Evolutionary conservation across 805 yeast species (phyloP).

Genomic region (Wickerhamiella alocasiicola): DNA sequence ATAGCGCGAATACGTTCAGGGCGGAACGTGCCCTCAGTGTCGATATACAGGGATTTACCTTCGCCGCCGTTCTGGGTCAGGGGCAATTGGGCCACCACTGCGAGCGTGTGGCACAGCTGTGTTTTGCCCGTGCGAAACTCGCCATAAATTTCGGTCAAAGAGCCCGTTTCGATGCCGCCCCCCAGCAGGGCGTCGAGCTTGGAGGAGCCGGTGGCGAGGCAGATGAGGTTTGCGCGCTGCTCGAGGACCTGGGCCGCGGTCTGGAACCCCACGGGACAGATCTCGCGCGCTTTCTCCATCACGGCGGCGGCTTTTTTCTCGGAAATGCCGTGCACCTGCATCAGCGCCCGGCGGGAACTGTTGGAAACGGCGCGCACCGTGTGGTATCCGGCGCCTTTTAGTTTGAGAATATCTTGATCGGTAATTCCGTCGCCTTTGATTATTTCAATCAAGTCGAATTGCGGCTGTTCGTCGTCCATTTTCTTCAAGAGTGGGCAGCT

Average conservation of each 20-base stretch:
- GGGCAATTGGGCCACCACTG: conserved; percentile 93
- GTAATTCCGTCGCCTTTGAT: conserved; percentile 73
- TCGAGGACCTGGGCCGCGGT: conserved; percentile 91
- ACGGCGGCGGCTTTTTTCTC: conserved; percentile 90
- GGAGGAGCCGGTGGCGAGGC: conserved; percentile 91
- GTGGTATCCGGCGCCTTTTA: conserved; percentile 70
- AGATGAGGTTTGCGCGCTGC: conserved; percentile 78
- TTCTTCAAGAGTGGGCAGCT: too few species aligned
- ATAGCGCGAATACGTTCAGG: conserved; percentile 82
- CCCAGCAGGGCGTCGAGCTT: conserved; percentile 85
- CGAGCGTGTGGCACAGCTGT: conserved; percentile 90
- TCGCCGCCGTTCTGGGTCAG: conserved; percentile 98
- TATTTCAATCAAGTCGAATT: conserved; percentile 13
- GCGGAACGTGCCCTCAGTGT: conserved; percentile 94
- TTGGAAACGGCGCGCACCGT: conserved; percentile 91
- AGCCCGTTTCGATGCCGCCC: conserved; percentile 96
- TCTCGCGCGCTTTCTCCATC: conserved; percentile 66
- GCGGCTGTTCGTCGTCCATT: conserved; percentile 9
- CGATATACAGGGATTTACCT: conserved; percentile 91
- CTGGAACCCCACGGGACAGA: conserved; percentile 82
- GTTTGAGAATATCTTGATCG: conserved; percentile 60
- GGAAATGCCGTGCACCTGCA: conserved; percentile 79
- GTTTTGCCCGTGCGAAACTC: conserved; percentile 97
- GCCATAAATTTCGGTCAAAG: conserved; percentile 91
- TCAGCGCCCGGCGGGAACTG: conserved; percentile 70